Percentiles rank a stretch among this genome's conserved stretches.
phyloP scores from a whole-genome alignment of 2,329 filamentous ascomycete genomes.

The Graphium sp. region DNA sequence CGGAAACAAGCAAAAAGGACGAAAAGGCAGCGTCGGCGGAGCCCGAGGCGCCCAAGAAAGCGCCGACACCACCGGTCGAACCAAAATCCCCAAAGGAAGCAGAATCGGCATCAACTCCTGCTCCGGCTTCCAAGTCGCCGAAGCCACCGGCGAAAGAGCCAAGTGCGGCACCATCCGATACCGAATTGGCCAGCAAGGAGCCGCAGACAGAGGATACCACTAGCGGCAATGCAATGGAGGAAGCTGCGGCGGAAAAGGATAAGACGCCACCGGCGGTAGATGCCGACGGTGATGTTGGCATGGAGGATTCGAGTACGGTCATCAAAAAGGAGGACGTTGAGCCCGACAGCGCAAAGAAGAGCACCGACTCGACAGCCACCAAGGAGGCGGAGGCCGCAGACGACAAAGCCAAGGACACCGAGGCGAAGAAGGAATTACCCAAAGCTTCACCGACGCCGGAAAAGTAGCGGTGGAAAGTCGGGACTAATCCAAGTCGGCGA shows the following conservation, averaged over 20 bases:
- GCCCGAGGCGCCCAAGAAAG: neutral
- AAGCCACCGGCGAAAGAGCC: neutral
- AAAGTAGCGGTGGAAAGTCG: too few species aligned
- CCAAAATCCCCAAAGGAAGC: constrained; percentile 11
- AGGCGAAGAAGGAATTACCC: constrained; percentile 10
- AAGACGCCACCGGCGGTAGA: constrained; percentile 4
- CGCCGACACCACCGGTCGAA: constrained; percentile 20
- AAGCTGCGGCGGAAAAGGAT: constrained; percentile 9
- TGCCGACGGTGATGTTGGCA: constrained; percentile 4
- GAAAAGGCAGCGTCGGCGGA: constrained; percentile 3
- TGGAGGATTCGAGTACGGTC: constrained; percentile 3
- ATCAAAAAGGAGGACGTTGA: constrained; percentile 20
- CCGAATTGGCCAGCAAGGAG: constrained; percentile 9
- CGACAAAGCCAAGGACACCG: constrained; percentile 10
- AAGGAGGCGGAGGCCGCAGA: constrained; percentile 7
- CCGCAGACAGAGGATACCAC: constrained; percentile 22
- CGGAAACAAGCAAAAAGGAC: constrained; percentile 9
- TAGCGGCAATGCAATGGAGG: constrained; percentile 14
- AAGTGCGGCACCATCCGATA: neutral
- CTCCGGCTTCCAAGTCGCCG: neutral
- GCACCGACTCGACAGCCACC: constrained; percentile 6
- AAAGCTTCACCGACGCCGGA: too few species aligned
- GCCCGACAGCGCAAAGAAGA: constrained; percentile 49
- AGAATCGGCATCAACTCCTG: constrained; percentile 4
- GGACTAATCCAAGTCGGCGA: too few species aligned